Evolutionary conservation across 441 rosid species (phyloP).

Genomic region (Pelargonium fulgidum): DNA sequence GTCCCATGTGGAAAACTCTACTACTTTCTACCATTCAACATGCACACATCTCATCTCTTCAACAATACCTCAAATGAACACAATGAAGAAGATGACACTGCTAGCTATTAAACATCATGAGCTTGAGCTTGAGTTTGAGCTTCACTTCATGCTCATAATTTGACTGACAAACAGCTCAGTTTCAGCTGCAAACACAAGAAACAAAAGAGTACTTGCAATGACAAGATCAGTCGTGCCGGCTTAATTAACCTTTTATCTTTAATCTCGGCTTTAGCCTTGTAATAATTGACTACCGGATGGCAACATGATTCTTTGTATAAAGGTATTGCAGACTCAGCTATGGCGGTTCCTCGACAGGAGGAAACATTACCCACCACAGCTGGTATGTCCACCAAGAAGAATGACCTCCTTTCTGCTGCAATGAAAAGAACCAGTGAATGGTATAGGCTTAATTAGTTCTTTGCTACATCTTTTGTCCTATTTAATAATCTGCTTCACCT

Average conservation of each 20-base stretch:
- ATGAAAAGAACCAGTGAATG: constrained; percentile 98
- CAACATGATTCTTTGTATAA: constrained; percentile 25
- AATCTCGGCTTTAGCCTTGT: constrained; percentile 14
- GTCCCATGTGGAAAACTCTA: constrained; percentile 24
- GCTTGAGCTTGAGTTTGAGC: constrained; percentile 14
- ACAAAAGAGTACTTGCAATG: constrained; percentile 25
- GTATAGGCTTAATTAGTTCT: constrained; percentile 25
- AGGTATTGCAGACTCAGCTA: constrained; percentile 27
- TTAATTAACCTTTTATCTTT: not conserved
- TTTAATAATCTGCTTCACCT: not conserved
- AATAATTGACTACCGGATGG: constrained; percentile 26
- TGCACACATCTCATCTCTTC: constrained; percentile 30
- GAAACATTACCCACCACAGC: constrained; percentile 29
- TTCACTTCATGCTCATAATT: not conserved
- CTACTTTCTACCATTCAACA: constrained; percentile 25
- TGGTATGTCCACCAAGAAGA: constrained; percentile 59
- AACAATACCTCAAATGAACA: constrained; percentile 4
- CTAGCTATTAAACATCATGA: constrained; percentile 3
- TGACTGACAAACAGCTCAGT: constrained; percentile 1
- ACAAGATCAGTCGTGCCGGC: not conserved
- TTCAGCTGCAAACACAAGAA: constrained; percentile 12
- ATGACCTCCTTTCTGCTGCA: constrained; percentile 72
- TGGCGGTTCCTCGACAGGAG: constrained; percentile 37
- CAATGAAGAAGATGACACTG: constrained; percentile 15
- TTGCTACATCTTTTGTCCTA: constrained; percentile 10